These are phyloP conservation scores for Ceratobasidium sp. DNA, from an alignment of 1,284 basidiomycete species.

Conservation along the genomic window DNA sequence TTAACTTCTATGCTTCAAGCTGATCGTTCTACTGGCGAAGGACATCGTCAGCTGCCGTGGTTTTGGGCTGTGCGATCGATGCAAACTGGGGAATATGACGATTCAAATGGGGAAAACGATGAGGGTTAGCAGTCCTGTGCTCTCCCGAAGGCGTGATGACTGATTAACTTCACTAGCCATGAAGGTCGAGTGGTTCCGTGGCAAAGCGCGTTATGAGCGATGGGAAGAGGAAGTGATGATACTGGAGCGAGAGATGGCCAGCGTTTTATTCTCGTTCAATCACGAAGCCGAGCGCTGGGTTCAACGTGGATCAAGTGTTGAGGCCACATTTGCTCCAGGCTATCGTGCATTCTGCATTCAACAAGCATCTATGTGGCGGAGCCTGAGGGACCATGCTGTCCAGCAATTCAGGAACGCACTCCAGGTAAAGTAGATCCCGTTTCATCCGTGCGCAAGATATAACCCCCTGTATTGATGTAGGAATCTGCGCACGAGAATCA, in stretches of 20 bases:
- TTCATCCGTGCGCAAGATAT: too few relatives aligned
- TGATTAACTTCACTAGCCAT: not conserved
- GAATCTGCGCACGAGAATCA: too few relatives aligned
- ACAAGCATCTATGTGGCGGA: too few relatives aligned
- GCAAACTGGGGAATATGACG: not conserved
- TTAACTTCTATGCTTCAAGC: not conserved
- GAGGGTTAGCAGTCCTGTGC: not conserved
- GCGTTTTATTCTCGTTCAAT: not conserved
- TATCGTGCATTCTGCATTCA: not conserved
- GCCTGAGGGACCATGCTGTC: too few relatives aligned
- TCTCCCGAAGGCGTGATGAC: too few relatives aligned
- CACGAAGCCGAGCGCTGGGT: not conserved
- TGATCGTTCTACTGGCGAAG: not conserved
- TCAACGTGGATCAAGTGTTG: too few relatives aligned
- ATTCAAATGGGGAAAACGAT: not conserved
- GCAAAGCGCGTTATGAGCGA: not conserved
- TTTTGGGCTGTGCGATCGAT: not conserved
- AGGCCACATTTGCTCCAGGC: not conserved
- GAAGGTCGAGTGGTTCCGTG: constrained; percentile 17
- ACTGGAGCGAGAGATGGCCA: constrained; percentile 11
- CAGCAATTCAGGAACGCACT: too few relatives aligned
- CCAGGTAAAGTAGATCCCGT: too few relatives aligned
- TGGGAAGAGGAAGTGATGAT: constrained; percentile 11
- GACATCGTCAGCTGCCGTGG: not conserved
- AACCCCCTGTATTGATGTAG: too few relatives aligned